A percentile compares a stretch with the other conserved stretches of the same genome.
Evolutionary conservation across 2,329 filamentous ascomycete species (phyloP).

Genomic region (Scortechinia acanthostroma): DNA sequence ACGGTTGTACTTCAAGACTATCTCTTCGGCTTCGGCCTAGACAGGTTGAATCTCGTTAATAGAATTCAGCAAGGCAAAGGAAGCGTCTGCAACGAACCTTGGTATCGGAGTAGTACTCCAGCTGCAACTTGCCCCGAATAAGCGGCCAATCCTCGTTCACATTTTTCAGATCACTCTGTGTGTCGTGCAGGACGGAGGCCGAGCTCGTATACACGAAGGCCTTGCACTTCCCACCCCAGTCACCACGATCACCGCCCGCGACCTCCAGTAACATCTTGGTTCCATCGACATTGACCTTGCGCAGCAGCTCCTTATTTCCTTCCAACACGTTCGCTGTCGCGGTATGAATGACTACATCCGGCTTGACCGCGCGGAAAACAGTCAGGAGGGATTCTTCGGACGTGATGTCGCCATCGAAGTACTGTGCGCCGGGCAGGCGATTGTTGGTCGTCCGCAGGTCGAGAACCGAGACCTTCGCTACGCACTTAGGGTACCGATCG

Average conservation of each 20-base stretch:
- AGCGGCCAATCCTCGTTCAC: slow-evolving; percentile 50
- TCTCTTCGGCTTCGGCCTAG: slow-evolving; percentile 7
- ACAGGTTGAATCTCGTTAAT: too few species aligned
- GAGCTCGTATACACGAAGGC: slow-evolving; percentile 60
- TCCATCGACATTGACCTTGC: slow-evolving; percentile 55
- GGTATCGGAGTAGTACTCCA: slow-evolving; percentile 42
- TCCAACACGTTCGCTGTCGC: slow-evolving; percentile 23
- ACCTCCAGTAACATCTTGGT: slow-evolving; percentile 48
- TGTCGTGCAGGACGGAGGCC: slow-evolving; percentile 54
- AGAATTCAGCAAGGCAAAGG: not conserved
- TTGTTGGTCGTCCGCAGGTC: slow-evolving; percentile 36
- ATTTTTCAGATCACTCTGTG: slow-evolving; percentile 47
- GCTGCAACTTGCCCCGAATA: slow-evolving; percentile 5
- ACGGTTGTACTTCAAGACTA: slow-evolving; percentile 7
- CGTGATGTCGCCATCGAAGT: slow-evolving; percentile 42
- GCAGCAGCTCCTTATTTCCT: slow-evolving; percentile 30
- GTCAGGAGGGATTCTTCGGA: slow-evolving; percentile 31
- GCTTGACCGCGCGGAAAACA: slow-evolving; percentile 40
- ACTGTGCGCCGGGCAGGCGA: slow-evolving; percentile 34
- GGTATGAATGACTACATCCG: slow-evolving; percentile 58
- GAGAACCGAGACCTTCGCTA: slow-evolving; percentile 33
- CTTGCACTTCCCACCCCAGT: slow-evolving; percentile 24
- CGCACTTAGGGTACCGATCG: slow-evolving; percentile 29
- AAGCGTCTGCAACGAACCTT: slow-evolving; percentile 36
- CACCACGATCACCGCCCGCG: slow-evolving; percentile 21